Conservation (phyloP, 2,329 filamentous ascomycete genomes). For the Chlorencoelia australis region DNA sequence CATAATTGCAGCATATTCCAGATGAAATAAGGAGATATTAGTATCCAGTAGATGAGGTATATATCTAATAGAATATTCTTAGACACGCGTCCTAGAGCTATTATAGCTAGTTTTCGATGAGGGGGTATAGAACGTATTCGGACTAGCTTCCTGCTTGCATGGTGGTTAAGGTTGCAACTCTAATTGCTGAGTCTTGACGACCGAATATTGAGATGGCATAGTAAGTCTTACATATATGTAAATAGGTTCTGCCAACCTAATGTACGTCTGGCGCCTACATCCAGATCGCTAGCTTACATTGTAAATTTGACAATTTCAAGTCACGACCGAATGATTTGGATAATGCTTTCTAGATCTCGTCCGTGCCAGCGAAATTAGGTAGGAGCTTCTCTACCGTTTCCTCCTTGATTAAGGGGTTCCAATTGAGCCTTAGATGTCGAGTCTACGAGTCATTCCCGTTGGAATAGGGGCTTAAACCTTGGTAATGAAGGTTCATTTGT, state of each 20-base stretch:
- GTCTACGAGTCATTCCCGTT: no score
- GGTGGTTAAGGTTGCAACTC: constrained; percentile 32
- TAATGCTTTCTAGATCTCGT: no score
- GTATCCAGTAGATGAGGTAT: constrained; percentile 39
- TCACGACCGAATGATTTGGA: no score
- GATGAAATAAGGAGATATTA: constrained; percentile 57
- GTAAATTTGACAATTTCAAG: no score
- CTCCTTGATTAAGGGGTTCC: no score
- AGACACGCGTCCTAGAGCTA: constrained; percentile 37
- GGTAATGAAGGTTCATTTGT: no score
- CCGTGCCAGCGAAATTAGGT: no score
- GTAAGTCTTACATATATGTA: no score
- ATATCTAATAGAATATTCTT: constrained; percentile 48
- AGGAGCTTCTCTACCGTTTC: no score
- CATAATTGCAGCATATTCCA: constrained; percentile 53
- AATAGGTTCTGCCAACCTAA: constrained; percentile 46
- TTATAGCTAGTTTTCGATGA: constrained; percentile 45
- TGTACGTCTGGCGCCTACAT: constrained; percentile 56
- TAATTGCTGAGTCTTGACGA: constrained; percentile 43
- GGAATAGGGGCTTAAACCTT: no score
- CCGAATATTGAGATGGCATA: constrained; percentile 48
- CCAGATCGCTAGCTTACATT: no score
- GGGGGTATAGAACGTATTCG: constrained; percentile 37
- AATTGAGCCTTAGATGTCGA: no score
- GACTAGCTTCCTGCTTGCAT: constrained; percentile 48